phyloP scores from a whole-genome alignment of 495 filamentous ascomycete genomes.

The Pseudomonodictys pantanalensis region DNA sequence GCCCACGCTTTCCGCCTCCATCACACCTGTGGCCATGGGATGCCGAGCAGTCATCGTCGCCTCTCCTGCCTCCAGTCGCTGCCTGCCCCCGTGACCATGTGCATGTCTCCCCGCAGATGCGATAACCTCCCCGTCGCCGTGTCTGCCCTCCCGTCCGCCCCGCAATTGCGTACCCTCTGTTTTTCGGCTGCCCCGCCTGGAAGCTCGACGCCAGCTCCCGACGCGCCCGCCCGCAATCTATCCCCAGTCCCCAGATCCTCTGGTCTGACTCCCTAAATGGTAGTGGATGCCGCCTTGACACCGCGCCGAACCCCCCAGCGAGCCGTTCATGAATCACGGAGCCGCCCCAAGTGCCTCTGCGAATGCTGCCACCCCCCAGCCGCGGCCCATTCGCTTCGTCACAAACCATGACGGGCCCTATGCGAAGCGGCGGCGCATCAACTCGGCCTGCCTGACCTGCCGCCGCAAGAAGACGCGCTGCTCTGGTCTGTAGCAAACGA shows the following conservation, averaged over 20 bases:
- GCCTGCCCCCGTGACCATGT: constrained; percentile 11
- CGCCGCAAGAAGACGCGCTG: constrained; percentile 66
- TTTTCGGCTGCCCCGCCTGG: neutral
- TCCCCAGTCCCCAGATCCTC: constrained; percentile 9
- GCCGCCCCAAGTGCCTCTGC: constrained; percentile 23
- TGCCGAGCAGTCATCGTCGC: neutral
- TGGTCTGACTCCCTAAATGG: too few relatives aligned
- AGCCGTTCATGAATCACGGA: constrained; percentile 34
- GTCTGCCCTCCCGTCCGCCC: neutral
- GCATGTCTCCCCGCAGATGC: neutral
- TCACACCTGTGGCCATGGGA: neutral
- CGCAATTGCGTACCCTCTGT: neutral
- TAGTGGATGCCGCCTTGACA: constrained; percentile 18
- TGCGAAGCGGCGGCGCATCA: constrained; percentile 35
- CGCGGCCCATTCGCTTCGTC: constrained; percentile 34
- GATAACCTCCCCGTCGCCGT: neutral
- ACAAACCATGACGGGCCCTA: constrained; percentile 35
- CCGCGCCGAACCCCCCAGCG: neutral
- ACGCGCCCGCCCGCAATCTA: neutral
- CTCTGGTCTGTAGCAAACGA: constrained; percentile 58
- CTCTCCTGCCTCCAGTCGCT: neutral
- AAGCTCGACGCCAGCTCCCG: neutral
- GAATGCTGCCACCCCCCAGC: constrained; percentile 21
- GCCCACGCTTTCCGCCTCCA: neutral
- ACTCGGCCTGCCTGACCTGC: constrained; percentile 35